A percentile compares a stretch with the other conserved stretches of the same genome.
These are phyloP conservation scores for Austroboletus niveus DNA, from an alignment of 1,284 basidiomycete genomes.

Conservation along the genomic window DNA sequence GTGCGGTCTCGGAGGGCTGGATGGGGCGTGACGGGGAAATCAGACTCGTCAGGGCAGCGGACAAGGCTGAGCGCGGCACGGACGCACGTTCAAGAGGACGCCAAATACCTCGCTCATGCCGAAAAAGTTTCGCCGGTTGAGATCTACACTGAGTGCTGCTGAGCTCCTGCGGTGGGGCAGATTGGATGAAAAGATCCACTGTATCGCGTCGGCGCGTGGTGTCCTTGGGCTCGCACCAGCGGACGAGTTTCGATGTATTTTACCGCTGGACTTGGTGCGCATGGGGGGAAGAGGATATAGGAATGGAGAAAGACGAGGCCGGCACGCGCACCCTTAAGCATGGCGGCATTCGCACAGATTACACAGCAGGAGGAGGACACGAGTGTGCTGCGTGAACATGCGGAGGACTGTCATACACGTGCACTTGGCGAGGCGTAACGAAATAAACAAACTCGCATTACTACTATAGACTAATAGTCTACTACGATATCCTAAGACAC, in stretches of 20 bases:
- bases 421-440: constrained; percentile 20
- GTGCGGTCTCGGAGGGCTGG: constrained; percentile 74
- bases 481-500: neutral
- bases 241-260: constrained; percentile 22
- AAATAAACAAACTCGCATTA: neutral
- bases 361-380: constrained; percentile 29
- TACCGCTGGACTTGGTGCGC: constrained; percentile 24
- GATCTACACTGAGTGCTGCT: constrained; percentile 54
- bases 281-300: constrained; percentile 15
- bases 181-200: constrained; percentile 73
- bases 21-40: constrained; percentile 11
- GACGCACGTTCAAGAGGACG: constrained; percentile 70
- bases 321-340: constrained; percentile 28
- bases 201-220: constrained; percentile 37
- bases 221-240: constrained; percentile 26
- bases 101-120: constrained; percentile 75
- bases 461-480: neutral
- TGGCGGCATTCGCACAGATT: constrained; percentile 16
- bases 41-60: constrained; percentile 1
- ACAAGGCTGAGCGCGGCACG: neutral
- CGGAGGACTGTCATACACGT: constrained; percentile 23
- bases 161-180: constrained; percentile 58
- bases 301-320: constrained; percentile 17
- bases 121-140: constrained; percentile 69
- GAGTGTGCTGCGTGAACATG: constrained; percentile 32